These are phyloP conservation scores for Emmonsiellopsis sp. DNA, from an alignment of 2,329 filamentous ascomycete species.

Conservation along the genomic window DNA sequence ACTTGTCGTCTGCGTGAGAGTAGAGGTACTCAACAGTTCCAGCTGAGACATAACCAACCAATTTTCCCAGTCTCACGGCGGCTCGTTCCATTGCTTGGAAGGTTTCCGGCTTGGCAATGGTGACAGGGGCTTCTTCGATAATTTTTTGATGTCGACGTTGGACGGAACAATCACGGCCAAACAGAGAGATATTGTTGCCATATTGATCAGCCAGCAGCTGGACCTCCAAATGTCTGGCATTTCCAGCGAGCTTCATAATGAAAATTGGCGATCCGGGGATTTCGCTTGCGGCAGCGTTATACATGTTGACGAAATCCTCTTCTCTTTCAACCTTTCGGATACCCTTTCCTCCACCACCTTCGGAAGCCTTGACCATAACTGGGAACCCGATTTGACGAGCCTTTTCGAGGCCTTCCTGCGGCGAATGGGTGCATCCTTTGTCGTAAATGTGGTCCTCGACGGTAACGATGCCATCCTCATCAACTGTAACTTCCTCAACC, in stretches of 20 bases:
- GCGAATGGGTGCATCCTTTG: constrained; percentile 82
- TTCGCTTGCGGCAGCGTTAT: constrained; percentile 93
- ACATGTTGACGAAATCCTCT: constrained; percentile 74
- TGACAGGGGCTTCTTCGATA: constrained; percentile 97
- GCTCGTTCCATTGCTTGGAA: constrained; percentile 97
- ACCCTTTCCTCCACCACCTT: constrained; percentile 98
- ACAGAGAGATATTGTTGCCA: constrained; percentile 98
- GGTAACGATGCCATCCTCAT: constrained; percentile 79
- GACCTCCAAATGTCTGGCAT: constrained; percentile 92
- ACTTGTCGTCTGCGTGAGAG: constrained; percentile 95
- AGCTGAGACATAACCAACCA: constrained; percentile 96
- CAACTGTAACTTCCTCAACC: constrained; percentile 70
- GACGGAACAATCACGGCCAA: constrained; percentile 96
- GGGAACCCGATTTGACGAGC: constrained; percentile 92
- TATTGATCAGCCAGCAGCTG: constrained; percentile 97
- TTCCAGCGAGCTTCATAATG: constrained; percentile 98
- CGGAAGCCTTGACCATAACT: constrained; percentile 99
- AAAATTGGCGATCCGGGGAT: constrained; percentile 99
- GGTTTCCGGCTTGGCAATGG: constrained; percentile 78
- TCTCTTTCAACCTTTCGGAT: constrained; percentile 89
- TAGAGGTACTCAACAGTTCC: constrained; percentile 99
- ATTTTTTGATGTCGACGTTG: constrained; percentile 99
- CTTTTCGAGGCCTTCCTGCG: constrained; percentile 79
- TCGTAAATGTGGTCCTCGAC: constrained; percentile 78
- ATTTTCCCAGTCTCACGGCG: constrained; percentile 81